These are phyloP conservation scores for Gelatoporia subvermispora DNA, from an alignment of 768 basidiomycete species.

Conservation along the genomic window DNA sequence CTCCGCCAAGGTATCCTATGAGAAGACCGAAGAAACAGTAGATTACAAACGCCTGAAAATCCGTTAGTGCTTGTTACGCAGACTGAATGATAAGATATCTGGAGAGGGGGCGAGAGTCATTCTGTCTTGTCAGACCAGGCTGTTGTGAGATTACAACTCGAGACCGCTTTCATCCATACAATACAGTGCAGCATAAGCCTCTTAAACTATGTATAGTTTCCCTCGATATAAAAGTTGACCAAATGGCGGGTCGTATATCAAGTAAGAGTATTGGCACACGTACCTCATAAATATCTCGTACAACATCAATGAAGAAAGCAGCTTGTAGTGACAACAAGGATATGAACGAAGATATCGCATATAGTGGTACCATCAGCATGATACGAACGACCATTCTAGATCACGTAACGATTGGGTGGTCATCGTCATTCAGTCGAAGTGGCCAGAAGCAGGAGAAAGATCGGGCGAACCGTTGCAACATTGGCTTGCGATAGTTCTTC, in stretches of 20 bases:
- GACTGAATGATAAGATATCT: too few relatives aligned
- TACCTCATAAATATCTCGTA: slow-evolving; percentile 96
- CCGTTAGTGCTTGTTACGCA: too few relatives aligned
- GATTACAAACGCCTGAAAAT: slow-evolving; percentile 79
- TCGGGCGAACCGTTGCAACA: slow-evolving; percentile 63
- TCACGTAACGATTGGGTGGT: background rate
- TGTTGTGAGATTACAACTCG: too few relatives aligned
- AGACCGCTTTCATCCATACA: too few relatives aligned
- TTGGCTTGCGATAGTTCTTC: slow-evolving; percentile 81
- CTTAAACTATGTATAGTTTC: too few relatives aligned
- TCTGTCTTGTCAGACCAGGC: too few relatives aligned
- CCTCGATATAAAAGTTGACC: too few relatives aligned
- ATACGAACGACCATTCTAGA: slow-evolving; percentile 87
- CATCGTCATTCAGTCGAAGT: background rate
- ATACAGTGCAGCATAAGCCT: too few relatives aligned
- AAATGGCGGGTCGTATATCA: too few relatives aligned
- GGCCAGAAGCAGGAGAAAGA: slow-evolving; percentile 1
- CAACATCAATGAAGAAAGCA: slow-evolving; percentile 92
- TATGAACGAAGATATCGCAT: slow-evolving; percentile 86
- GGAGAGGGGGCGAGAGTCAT: too few relatives aligned
- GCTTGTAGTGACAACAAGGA: slow-evolving; percentile 91
- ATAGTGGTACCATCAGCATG: slow-evolving; percentile 95
- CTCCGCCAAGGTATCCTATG: slow-evolving; percentile 84
- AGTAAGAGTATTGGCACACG: slow-evolving; percentile 15
- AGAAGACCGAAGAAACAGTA: slow-evolving; percentile 88